A percentile compares a stretch with the other conserved stretches of the same genome.
These are phyloP conservation scores for Trametes meyenii DNA, from an alignment of 768 basidiomycete species.

Conservation along the genomic window DNA sequence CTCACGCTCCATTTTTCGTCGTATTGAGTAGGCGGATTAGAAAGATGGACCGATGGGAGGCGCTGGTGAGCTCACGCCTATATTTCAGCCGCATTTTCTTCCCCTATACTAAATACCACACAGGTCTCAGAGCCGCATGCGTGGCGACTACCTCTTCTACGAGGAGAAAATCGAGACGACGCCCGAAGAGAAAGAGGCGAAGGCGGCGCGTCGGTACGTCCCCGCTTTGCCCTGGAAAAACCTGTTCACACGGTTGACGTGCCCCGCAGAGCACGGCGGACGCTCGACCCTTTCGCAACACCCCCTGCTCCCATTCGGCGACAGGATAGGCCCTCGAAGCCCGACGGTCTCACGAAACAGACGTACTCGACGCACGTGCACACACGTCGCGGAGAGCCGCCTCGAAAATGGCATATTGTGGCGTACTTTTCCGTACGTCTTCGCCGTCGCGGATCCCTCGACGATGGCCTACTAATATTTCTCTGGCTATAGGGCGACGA, in stretches of 20 bases:
- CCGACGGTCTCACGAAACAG: constrained; percentile 83
- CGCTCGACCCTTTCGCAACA: constrained; percentile 60
- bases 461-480: constrained; percentile 2
- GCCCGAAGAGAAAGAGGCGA: constrained; percentile 76
- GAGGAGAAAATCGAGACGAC: constrained; percentile 84
- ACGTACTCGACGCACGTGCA: constrained; percentile 80
- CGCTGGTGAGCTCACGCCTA: constrained; percentile 54
- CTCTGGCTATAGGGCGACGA: constrained; percentile 56
- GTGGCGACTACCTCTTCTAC: constrained; percentile 81
- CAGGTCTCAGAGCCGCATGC: constrained; percentile 87
- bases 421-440: constrained; percentile 72
- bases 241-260: constrained; percentile 17
- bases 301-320: constrained; percentile 65
- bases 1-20: constrained; percentile 19
- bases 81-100: constrained; percentile 7
- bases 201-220: constrained; percentile 72
- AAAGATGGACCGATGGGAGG: constrained; percentile 83
- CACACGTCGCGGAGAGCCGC: constrained; percentile 56
- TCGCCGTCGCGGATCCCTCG: constrained; percentile 7
- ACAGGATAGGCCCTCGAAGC: constrained; percentile 78
- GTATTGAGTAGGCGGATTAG: constrained; percentile 43
- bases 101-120: not conserved
- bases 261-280: constrained; percentile 51
- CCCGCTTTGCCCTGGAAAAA: not conserved
- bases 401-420: constrained; percentile 82